Evolutionary conservation across 805 yeast species (phyloP).

Genomic region (Helenozyma baotianmanensis): DNA sequence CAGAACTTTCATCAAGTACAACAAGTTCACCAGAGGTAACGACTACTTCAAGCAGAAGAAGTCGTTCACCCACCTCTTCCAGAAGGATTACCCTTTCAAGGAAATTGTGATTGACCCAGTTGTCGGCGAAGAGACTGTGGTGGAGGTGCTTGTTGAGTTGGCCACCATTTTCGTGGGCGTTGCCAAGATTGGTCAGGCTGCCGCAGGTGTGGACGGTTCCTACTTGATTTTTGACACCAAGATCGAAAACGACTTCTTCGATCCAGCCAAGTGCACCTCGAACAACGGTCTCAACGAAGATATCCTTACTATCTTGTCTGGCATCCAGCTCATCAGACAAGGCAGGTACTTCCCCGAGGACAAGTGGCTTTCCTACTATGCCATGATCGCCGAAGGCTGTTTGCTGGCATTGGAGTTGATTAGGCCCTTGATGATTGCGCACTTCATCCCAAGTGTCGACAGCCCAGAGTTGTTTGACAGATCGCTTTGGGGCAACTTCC

Average conservation of each 20-base stretch:
- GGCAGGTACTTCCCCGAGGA: slow-evolving; percentile 60
- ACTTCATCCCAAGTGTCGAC: slow-evolving; percentile 50
- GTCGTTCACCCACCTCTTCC: slow-evolving; percentile 66
- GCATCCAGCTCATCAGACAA: slow-evolving; percentile 48
- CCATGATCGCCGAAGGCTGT: slow-evolving; percentile 53
- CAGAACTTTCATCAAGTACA: slow-evolving; percentile 46
- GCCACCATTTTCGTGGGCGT: slow-evolving; percentile 56
- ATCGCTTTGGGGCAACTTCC: slow-evolving; percentile 63
- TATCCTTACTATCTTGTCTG: slow-evolving; percentile 39
- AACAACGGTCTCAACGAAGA: slow-evolving; percentile 42
- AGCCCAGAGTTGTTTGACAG: slow-evolving; percentile 52
- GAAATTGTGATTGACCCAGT: slow-evolving; percentile 68
- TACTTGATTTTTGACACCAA: slow-evolving; percentile 32
- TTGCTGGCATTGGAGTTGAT: slow-evolving; percentile 51
- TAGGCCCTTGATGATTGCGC: slow-evolving; percentile 43
- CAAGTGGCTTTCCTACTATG: slow-evolving; percentile 69
- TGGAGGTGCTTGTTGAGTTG: slow-evolving; percentile 69
- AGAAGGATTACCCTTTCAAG: slow-evolving; percentile 58
- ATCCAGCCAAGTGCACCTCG: slow-evolving; percentile 38
- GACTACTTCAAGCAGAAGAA: slow-evolving; percentile 54
- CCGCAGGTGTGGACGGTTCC: slow-evolving; percentile 42
- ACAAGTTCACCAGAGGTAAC: slow-evolving; percentile 44
- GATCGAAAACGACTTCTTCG: slow-evolving; percentile 34
- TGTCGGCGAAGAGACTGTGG: slow-evolving; percentile 62
- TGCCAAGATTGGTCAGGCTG: slow-evolving; percentile 44